phyloP scores from a whole-genome alignment of 306 rosid genomes.

The Styphnolobium japonicum region DNA sequence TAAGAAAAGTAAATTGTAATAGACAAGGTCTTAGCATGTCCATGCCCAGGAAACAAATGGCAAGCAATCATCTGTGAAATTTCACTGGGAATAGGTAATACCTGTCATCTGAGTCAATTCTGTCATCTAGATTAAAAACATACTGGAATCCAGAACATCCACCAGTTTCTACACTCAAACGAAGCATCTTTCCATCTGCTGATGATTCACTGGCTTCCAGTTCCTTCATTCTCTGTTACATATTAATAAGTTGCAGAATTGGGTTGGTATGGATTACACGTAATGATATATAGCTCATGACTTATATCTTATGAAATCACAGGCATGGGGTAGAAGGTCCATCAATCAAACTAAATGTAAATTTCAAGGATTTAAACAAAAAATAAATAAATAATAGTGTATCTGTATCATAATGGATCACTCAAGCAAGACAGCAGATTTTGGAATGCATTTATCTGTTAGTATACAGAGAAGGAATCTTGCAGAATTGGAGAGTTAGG shows the following conservation, averaged over 20 bases:
- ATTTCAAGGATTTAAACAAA: not conserved
- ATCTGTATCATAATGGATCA: not conserved
- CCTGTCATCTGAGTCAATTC: slow-evolving; percentile 76
- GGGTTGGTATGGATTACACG: not conserved
- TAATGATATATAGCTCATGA: not conserved
- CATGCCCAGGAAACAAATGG: not conserved
- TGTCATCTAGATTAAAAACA: slow-evolving; percentile 75
- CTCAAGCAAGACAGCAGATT: not conserved
- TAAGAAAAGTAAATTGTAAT: not conserved
- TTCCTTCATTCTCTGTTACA: slow-evolving; percentile 73
- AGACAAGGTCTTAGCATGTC: not conserved
- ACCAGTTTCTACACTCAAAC: slow-evolving; percentile 87
- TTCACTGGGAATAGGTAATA: slow-evolving; percentile 1
- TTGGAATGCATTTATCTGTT: not conserved
- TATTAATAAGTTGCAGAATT: slow-evolving; percentile 6
- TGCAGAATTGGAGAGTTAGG: not conserved
- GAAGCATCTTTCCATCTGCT: slow-evolving; percentile 56
- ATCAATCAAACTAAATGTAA: not conserved
- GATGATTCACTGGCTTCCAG: slow-evolving; percentile 56
- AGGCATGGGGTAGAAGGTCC: not conserved
- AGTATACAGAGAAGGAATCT: not conserved
- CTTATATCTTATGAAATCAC: not conserved
- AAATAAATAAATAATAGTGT: too few relatives aligned
- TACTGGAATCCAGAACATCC: slow-evolving; percentile 99
- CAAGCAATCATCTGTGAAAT: not conserved